Conservation (phyloP, 441 rosid species). For the Croton setiger region DNA sequence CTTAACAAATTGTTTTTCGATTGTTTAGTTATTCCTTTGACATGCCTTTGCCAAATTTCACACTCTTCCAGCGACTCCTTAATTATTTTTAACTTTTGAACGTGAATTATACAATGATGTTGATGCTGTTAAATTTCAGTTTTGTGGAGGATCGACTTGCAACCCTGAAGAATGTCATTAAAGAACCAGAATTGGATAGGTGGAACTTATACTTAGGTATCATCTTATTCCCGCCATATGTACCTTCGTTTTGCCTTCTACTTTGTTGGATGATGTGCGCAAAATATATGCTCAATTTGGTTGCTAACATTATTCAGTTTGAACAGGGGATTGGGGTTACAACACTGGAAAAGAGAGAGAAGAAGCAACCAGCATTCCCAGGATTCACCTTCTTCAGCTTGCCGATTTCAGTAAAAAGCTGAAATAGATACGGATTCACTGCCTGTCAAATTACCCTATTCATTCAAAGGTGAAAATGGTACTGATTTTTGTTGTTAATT, state of each 20-base stretch:
- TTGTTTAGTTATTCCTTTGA: background rate
- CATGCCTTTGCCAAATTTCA: background rate
- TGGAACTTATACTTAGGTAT: slow-evolving; percentile 86
- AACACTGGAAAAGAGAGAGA: slow-evolving; percentile 84
- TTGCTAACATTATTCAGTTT: slow-evolving; percentile 20
- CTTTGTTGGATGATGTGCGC: background rate
- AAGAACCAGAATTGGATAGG: slow-evolving; percentile 74
- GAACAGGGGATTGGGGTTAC: slow-evolving; percentile 87
- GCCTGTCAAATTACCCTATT: slow-evolving; percentile 1
- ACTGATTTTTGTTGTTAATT: background rate
- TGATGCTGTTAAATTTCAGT: slow-evolving; percentile 34
- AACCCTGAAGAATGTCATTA: slow-evolving; percentile 83
- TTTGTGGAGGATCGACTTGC: slow-evolving; percentile 94
- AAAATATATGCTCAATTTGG: background rate
- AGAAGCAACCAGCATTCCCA: slow-evolving; percentile 63
- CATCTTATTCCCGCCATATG: background rate
- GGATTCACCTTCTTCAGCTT: slow-evolving; percentile 77
- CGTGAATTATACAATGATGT: slow-evolving; percentile 15
- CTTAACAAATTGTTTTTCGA: background rate
- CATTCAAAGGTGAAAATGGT: background rate
- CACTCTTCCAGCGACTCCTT: background rate
- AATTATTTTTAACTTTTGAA: slow-evolving; percentile 1
- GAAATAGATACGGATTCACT: slow-evolving; percentile 35
- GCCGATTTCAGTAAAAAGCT: slow-evolving; percentile 79
- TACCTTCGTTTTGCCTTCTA: background rate